These are phyloP conservation scores for Hirsutella thompsonii DNA, from an alignment of 2,329 filamentous ascomycete genomes.

Conservation along the genomic window DNA sequence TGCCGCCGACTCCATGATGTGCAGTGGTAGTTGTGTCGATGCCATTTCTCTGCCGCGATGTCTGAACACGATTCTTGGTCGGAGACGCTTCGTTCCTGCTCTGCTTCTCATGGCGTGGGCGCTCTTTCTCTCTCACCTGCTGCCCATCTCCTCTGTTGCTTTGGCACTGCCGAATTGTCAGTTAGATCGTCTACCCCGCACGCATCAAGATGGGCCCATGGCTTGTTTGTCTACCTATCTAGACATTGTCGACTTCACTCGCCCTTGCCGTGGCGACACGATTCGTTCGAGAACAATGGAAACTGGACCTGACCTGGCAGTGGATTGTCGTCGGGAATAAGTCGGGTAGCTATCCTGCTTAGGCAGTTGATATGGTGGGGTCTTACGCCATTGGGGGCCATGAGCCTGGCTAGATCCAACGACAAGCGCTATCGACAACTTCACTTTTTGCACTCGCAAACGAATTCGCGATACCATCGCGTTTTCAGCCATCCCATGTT, in stretches of 20 bases:
- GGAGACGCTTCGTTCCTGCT: conserved; percentile 14
- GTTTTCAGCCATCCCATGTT: too few relatives aligned
- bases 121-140: conserved; percentile 8
- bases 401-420: neutral
- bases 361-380: neutral
- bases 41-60: conserved; percentile 10
- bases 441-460: too few relatives aligned
- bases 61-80: conserved; percentile 19
- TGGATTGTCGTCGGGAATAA: neutral
- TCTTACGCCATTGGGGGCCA: neutral
- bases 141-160: conserved; percentile 9
- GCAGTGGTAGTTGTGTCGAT: conserved; percentile 4
- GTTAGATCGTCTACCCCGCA: neutral
- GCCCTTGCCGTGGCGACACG: too few relatives aligned
- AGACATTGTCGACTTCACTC: neutral
- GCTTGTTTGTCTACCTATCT: neutral
- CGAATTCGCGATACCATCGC: too few relatives aligned
- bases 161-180: neutral
- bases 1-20: neutral
- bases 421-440: neutral
- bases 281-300: neutral
- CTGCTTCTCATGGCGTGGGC: conserved; percentile 17
- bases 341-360: neutral
- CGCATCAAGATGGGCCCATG: neutral
- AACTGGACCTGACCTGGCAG: neutral